Conservation (phyloP, 2,329 filamentous ascomycete genomes). For the Aspergillus sp. region DNA sequence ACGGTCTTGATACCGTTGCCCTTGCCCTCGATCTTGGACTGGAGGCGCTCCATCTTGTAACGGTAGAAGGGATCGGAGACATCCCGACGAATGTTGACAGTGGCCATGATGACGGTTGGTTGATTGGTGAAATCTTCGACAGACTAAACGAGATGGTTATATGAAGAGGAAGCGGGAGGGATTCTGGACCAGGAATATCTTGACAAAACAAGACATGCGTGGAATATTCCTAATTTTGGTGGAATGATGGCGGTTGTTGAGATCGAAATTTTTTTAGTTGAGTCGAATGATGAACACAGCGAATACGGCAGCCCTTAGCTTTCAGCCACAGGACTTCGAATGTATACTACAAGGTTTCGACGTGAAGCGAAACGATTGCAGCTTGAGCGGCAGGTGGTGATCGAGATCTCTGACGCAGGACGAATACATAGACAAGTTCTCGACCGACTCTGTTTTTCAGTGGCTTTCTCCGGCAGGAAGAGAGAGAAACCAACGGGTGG, state of each 20-base stretch:
- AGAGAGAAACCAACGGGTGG: constrained; percentile 37
- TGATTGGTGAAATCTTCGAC: constrained; percentile 28
- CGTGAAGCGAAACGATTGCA: constrained; percentile 95
- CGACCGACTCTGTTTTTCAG: constrained; percentile 33
- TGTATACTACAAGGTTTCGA: constrained; percentile 89
- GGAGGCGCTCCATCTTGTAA: constrained; percentile 99
- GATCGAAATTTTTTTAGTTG: constrained; percentile 6
- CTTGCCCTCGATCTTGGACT: constrained; percentile 99
- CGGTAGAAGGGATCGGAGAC: constrained; percentile 98
- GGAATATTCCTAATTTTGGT: constrained; percentile 31
- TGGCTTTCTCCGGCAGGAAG: constrained; percentile 41
- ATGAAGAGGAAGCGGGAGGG: constrained; percentile 37
- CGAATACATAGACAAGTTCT: constrained; percentile 94
- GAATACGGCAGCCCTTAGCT: constrained; percentile 31
- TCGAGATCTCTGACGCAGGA: constrained; percentile 91
- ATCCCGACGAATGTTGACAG: constrained; percentile 98
- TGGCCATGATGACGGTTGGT: constrained; percentile 76
- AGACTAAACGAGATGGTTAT: constrained; percentile 32
- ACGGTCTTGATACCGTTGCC: constrained; percentile 99
- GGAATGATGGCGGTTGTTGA: constrained; percentile 41
- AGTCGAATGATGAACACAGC: constrained; percentile 28
- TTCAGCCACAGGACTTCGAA: constrained; percentile 91
- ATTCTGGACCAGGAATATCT: constrained; percentile 48
- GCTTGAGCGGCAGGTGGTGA: constrained; percentile 91
- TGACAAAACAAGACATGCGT: constrained; percentile 63